Conservation (phyloP, 1,284 basidiomycete species). For the Ustilago trichophora region DNA sequence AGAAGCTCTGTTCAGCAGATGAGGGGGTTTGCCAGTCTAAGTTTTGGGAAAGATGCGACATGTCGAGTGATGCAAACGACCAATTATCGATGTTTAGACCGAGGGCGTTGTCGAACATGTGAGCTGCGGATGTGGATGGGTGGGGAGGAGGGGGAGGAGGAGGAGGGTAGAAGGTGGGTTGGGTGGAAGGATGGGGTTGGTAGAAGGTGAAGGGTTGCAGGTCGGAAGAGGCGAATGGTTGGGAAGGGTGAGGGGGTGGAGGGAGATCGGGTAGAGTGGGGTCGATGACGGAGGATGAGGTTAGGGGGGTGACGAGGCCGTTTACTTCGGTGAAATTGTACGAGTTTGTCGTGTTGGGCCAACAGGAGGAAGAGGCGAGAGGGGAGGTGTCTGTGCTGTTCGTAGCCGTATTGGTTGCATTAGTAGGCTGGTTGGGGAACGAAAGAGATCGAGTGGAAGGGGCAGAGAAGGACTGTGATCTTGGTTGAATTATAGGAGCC, state of each 20-base stretch:
- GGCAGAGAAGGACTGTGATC: conserved; percentile 25
- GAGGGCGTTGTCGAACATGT: conserved; percentile 4
- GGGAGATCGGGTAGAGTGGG: no score
- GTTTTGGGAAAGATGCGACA: no score
- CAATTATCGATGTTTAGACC: no score
- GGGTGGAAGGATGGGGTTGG: not conserved
- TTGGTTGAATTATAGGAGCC: not conserved
- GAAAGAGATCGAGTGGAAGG: not conserved
- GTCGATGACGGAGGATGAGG: no score
- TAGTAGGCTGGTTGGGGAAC: no score
- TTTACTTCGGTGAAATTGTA: conserved; percentile 14
- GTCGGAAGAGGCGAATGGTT: not conserved
- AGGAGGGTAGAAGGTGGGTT: no score
- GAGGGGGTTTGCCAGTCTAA: no score
- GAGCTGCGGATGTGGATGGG: no score
- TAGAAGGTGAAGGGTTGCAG: not conserved
- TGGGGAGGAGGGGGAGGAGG: no score
- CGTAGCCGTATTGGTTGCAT: not conserved
- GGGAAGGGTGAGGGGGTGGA: not conserved
- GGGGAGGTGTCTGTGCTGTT: conserved; percentile 4
- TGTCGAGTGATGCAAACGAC: no score
- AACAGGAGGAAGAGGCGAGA: conserved; percentile 2
- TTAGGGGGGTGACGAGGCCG: conserved; percentile 25
- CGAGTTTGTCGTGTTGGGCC: not conserved
- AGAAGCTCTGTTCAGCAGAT: no score